These are phyloP conservation scores for Alloteropsis semialata DNA, from an alignment of 176 grass and related monocot genomes.

Conservation along the genomic window DNA sequence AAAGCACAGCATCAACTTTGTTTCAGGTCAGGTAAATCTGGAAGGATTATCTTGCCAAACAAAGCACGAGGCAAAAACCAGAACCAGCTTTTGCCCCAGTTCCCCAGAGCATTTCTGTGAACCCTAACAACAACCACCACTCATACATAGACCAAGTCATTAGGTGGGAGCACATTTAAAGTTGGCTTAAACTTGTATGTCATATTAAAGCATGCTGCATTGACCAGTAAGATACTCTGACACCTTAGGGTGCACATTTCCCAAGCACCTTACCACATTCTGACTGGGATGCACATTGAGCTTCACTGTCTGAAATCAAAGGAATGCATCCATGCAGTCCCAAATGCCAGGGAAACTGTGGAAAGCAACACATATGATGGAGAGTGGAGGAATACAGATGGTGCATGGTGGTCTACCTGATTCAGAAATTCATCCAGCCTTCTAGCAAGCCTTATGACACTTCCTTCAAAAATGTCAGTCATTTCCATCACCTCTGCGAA, in stretches of 20 bases:
- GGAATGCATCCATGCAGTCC: not conserved
- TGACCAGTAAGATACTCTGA: not conserved
- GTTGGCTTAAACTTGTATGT: not conserved
- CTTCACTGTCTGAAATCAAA: not conserved
- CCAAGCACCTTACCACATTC: not conserved
- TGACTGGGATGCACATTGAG: not conserved
- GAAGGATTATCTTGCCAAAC: not conserved
- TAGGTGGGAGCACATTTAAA: not conserved
- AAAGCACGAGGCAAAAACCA: not conserved
- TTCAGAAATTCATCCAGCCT: constrained; percentile 98
- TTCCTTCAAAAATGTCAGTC: constrained; percentile 99
- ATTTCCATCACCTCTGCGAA: constrained; percentile 96
- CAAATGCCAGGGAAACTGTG: not conserved
- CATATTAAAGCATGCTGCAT: not conserved
- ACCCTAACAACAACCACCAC: not conserved
- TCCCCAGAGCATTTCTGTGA: not conserved
- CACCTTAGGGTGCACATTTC: not conserved
- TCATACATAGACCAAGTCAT: not conserved
- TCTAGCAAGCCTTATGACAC: constrained; percentile 85
- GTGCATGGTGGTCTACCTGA: constrained; percentile 58
- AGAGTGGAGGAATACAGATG: too few species aligned
- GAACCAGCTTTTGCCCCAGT: not conserved
- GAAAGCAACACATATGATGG: not conserved
- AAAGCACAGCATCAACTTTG: not conserved
- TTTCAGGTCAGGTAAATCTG: not conserved